Conservation (phyloP, 2,329 filamentous ascomycete genomes). For the Didymosphaeria variabile region DNA sequence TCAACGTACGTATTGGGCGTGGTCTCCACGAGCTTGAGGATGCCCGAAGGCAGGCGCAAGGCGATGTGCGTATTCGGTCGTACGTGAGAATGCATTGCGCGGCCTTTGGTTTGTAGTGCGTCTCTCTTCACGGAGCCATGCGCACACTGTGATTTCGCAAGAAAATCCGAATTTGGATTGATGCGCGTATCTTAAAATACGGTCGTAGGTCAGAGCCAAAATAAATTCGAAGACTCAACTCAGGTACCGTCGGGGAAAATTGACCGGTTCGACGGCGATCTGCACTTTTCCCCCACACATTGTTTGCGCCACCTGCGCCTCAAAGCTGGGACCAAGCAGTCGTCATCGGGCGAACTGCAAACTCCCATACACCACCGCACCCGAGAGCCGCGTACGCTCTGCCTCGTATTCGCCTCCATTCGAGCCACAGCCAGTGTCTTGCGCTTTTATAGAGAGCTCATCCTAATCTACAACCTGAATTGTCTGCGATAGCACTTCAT, state of each 20-base stretch:
- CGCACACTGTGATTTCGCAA: slow-evolving; percentile 9
- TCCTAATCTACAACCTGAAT: slow-evolving; percentile 2
- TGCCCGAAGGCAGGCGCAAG: slow-evolving; percentile 66
- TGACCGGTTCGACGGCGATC: neutral
- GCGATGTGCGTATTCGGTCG: slow-evolving; percentile 62
- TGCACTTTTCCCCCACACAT: slow-evolving; percentile 7
- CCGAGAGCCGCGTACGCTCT: slow-evolving; percentile 11
- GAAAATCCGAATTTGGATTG: neutral
- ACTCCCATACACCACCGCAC: neutral
- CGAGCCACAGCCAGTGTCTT: neutral
- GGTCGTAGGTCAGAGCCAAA: neutral
- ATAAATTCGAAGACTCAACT: neutral
- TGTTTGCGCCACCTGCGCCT: slow-evolving; percentile 8
- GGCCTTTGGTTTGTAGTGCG: slow-evolving; percentile 14
- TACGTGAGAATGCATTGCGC: slow-evolving; percentile 57
- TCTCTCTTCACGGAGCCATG: slow-evolving; percentile 21
- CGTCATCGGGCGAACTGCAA: slow-evolving; percentile 16
- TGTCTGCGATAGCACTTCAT: slow-evolving; percentile 4
- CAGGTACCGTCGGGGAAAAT: neutral
- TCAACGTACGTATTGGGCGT: slow-evolving; percentile 70
- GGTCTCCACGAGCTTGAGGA: slow-evolving; percentile 66
- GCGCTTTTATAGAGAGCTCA: slow-evolving; percentile 10
- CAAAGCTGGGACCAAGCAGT: slow-evolving; percentile 16
- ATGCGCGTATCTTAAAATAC: neutral
- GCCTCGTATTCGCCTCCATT: neutral